phyloP scores from a whole-genome alignment of 2,329 filamentous ascomycete species.

The Alternaria sp. region DNA sequence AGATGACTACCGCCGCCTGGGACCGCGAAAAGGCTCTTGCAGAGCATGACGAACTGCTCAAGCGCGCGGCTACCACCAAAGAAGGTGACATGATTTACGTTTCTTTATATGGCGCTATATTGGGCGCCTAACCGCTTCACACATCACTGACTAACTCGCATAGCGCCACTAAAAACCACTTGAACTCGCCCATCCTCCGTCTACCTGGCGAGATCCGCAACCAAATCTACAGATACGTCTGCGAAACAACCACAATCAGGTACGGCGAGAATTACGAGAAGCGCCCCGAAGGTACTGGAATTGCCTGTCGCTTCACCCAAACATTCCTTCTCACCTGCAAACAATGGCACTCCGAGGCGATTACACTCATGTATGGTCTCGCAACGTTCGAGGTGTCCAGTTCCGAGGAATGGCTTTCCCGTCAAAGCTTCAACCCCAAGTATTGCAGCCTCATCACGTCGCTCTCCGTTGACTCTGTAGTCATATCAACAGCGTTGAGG shows the following conservation, averaged over 20 bases:
- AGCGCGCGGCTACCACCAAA: not conserved
- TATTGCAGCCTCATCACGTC: not conserved
- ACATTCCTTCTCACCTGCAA: not conserved
- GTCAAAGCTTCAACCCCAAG: not conserved
- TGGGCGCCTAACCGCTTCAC: too few species aligned
- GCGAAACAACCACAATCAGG: fast-evolving
- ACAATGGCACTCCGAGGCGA: not conserved
- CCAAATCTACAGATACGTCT: not conserved
- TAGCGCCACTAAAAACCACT: too few species aligned
- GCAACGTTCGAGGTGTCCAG: not conserved
- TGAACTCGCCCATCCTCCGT: not conserved
- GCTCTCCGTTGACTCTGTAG: not conserved
- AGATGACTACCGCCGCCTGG: not conserved
- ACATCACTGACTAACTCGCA: too few species aligned
- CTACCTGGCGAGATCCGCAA: not conserved
- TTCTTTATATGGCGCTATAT: too few species aligned
- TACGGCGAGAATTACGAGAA: not conserved
- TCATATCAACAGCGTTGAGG: not conserved
- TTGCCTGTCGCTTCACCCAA: too few species aligned
- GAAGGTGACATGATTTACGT: too few species aligned
- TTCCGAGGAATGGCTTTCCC: too few species aligned
- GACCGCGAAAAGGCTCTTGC: not conserved
- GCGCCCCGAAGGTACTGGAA: too few species aligned
- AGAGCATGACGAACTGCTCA: not conserved
- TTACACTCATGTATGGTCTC: not conserved